Evolutionary conservation across 1,284 basidiomycete species (phyloP), one percentile per base, ranked within the genome.

Genomic region (Puccinia polysora): DNA sequence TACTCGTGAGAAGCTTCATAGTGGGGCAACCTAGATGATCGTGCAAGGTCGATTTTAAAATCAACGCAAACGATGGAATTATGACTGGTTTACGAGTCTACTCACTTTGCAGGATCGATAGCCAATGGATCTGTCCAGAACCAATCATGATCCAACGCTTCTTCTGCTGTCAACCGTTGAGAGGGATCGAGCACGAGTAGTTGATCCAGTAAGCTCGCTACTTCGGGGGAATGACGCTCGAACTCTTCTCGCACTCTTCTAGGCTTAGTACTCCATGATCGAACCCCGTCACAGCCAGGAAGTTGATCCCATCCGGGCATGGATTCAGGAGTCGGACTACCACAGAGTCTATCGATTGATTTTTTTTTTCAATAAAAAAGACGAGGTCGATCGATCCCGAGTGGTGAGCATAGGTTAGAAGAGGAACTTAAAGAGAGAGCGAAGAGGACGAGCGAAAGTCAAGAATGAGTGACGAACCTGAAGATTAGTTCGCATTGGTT

Each of bases 401-500:
- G 63, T 38, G 10, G 1, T 28, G 49, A 49, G 32, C n/a, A n/a
- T n/a, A n/a, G n/a, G n/a, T n/a, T n/a, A 52, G 12, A 34, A 30
- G 25, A 36, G 5, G 36, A n/a, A n/a, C n/a, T 18, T 12, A 20
- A 40, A 25, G 20, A 32, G 8, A 40, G 52, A 63, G 32, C 2
- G 8, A 18, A 49, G 15, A 58, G 38, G 15, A 52, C 14, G 36
- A 53, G 12, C n/a, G 18, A 43, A 14, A 4, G 2, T 47, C n/a
- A n/a, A n/a, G n/a, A n/a, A n/a, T n/a, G n/a, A n/a, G n/a, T n/a
- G 23, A 23, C 59, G 28, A 34, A 73, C 73, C 85, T 82, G 83
- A 90, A 92, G 73, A 99, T 97, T 79, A 88, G 87, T 78, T 89
- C 87, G 8, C 96, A 81, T 80, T 98, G 96, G 80, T 96, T 90